Evolutionary conservation across 257 asterid species (phyloP), one percentile per base, ranked within the genome.

Genomic region (Leonotis leonurus): DNA sequence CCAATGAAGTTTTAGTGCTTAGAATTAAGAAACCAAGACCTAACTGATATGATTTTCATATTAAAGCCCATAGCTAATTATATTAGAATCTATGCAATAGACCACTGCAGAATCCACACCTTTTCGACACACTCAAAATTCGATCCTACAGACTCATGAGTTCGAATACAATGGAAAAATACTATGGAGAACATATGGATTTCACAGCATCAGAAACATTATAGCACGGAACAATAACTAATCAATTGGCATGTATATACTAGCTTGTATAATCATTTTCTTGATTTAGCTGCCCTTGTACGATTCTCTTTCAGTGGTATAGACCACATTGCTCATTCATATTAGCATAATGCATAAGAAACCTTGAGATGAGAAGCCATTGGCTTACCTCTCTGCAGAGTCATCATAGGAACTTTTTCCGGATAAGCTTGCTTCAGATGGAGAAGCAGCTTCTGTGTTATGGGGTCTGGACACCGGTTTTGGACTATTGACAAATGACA

Each of bases 401-500:
- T 67, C 72, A 63, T 68, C 70, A 57, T 53, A 45, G 53, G 80
- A 53, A 69, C 58, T 75, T 55, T 57, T 70, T 30, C 71, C 75
- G 33, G 67, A 46, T 26, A 62, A 67, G 69, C 87, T 74, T 62
- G 74, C 60, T 64, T 82, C 80, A 37, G 67, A 60, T 6, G 81
- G 64, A 70, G 82, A 56, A 67, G 67, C 41, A 63, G 74, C 67
- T 64, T 71, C 74, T 45, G 44, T 13, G 30, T 45, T 62, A 71
- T 80, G 80, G 68, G 76, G 73, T 69, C 70, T 82, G 55, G 53
- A 46, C 51, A 76, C 48, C 33, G 77, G 74, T 67, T 79, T 74
- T 39, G 83, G 83, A 72, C 56, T 81, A 73, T 81, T 74, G 77
- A 85, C 82, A 70, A 90, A 90, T 14, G 91, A 80, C 70, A 90